These are phyloP conservation scores for Xylaria sp. DNA, from an alignment of 2,329 filamentous ascomycete genomes.

Conservation along the genomic window DNA sequence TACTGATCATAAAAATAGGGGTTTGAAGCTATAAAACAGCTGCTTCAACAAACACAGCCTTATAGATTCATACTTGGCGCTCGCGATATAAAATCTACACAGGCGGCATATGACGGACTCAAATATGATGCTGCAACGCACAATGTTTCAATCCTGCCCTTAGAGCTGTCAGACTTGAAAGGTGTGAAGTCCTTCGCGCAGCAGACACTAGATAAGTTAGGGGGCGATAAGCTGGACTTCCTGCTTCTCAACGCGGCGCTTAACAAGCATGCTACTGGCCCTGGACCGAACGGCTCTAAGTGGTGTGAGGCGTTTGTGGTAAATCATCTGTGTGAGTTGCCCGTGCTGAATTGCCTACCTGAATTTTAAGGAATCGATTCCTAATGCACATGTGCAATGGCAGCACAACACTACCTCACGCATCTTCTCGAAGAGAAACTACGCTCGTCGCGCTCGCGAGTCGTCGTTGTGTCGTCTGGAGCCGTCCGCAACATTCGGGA, in stretches of 20 bases:
- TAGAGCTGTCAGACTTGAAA: background rate
- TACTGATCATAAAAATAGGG: background rate
- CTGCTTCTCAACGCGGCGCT: background rate
- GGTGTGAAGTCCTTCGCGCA: background rate
- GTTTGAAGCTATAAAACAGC: background rate
- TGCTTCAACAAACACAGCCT: background rate
- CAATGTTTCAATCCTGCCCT: background rate
- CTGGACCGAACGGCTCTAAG: background rate
- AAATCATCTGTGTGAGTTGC: background rate
- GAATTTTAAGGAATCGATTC: background rate
- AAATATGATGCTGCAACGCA: background rate
- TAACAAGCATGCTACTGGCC: background rate
- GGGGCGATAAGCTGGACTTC: background rate
- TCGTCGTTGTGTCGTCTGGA: conserved; percentile 1
- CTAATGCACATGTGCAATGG: background rate
- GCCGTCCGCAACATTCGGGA: background rate
- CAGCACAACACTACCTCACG: background rate
- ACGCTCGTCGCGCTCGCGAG: background rate
- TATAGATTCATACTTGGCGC: background rate
- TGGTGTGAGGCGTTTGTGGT: background rate
- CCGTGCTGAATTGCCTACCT: background rate
- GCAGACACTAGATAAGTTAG: background rate
- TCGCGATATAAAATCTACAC: background rate
- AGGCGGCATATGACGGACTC: background rate
- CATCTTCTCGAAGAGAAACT: background rate